Conservation (phyloP, 192 early-diverging fungal species). For the Coemansia sp. region DNA sequence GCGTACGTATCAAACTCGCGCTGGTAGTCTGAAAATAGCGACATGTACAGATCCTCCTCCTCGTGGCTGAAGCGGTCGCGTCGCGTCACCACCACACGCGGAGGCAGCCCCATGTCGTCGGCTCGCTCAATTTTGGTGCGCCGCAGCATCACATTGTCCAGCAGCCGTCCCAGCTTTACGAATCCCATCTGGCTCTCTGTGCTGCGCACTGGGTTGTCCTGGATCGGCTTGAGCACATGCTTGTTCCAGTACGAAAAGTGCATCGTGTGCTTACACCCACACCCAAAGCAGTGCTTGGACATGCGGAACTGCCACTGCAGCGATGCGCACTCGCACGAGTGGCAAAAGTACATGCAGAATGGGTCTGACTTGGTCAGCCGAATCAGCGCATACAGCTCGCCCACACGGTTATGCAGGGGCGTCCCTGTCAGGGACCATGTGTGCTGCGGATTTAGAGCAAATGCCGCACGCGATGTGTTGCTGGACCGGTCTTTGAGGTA, state of each 20-base stretch:
- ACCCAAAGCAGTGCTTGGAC: constrained; percentile 57
- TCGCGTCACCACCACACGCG: constrained; percentile 74
- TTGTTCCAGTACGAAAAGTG: constrained; percentile 88
- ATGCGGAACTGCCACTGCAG: constrained; percentile 62
- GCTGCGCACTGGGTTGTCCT: constrained; percentile 50
- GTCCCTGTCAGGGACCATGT: constrained; percentile 91
- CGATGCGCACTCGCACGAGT: constrained; percentile 67
- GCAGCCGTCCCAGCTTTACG: constrained; percentile 68
- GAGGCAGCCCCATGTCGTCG: constrained; percentile 84
- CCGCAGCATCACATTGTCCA: constrained; percentile 87
- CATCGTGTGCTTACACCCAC: constrained; percentile 62
- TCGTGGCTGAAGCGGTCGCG: constrained; percentile 84
- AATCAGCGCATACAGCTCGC: constrained; percentile 90
- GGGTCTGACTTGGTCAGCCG: constrained; percentile 83
- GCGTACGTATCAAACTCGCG: constrained; percentile 83
- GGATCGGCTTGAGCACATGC: constrained; percentile 89
- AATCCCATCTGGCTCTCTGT: constrained; percentile 61
- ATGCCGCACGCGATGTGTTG: constrained; percentile 83
- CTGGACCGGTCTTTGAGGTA: constrained; percentile 85
- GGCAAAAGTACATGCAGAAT: constrained; percentile 86
- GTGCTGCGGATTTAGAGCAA: constrained; percentile 63
- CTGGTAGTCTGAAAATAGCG: constrained; percentile 72
- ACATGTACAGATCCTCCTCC: constrained; percentile 88
- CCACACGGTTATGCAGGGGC: constrained; percentile 90
- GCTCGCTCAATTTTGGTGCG: constrained; percentile 87